These are phyloP conservation scores for Clitoria ternatea DNA, from an alignment of 306 rosid genomes.

Conservation along the genomic window DNA sequence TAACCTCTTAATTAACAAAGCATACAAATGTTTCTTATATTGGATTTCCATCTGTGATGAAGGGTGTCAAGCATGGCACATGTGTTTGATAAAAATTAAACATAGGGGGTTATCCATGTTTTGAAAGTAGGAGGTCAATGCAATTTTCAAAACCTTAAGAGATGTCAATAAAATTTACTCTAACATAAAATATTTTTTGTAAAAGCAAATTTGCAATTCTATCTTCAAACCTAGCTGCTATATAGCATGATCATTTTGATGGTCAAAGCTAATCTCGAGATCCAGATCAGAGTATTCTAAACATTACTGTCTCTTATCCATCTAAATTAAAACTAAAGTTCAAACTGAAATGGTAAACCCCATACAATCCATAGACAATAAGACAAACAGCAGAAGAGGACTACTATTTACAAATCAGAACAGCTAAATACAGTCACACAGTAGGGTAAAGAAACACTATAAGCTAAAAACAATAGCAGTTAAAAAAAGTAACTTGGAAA, in stretches of 20 bases:
- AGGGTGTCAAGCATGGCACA: constrained; percentile 1
- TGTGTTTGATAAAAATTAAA: neutral
- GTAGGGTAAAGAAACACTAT: neutral
- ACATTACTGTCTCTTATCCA: neutral
- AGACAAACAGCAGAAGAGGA: neutral
- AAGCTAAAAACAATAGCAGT: neutral
- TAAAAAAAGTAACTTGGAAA: neutral
- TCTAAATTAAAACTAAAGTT: neutral
- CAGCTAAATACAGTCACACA: neutral
- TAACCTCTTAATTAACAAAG: neutral
- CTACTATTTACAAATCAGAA: constrained; percentile 5
- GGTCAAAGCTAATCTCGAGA: neutral
- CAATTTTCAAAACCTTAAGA: constrained; percentile 3
- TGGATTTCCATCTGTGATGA: constrained; percentile 1
- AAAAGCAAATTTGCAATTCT: neutral
- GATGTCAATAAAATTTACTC: constrained; percentile 5
- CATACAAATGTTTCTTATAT: neutral
- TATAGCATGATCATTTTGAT: constrained; percentile 7
- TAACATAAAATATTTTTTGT: neutral
- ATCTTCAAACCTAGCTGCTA: neutral
- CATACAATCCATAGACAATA: neutral
- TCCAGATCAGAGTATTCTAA: neutral
- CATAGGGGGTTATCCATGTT: neutral
- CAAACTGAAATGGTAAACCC: neutral
- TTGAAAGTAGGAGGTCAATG: constrained; percentile 1